Percentiles rank a stretch among this genome's conserved stretches.
Conservation (phyloP, 148 eudicot genomes). For the Pharnaceum exiguum region DNA sequence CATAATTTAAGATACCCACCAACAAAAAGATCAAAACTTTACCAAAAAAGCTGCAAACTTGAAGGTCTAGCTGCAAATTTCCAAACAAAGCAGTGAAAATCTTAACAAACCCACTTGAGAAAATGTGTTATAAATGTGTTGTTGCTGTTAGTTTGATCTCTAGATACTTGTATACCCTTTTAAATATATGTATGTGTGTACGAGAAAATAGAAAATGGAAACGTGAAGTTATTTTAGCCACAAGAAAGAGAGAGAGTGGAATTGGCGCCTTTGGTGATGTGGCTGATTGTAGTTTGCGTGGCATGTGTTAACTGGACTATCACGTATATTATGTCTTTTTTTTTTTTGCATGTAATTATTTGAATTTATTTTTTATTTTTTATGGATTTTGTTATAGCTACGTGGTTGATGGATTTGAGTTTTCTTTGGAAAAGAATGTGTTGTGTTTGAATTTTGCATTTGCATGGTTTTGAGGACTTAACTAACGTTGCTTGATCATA, state of each 20-base stretch:
- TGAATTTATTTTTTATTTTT: no score
- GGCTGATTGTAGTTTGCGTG: constrained; percentile 10
- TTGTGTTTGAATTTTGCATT: not conserved
- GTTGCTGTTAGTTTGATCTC: not conserved
- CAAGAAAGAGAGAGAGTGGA: constrained; percentile 16
- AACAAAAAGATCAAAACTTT: not conserved
- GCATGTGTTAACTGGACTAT: constrained; percentile 8
- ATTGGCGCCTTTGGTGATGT: not conserved
- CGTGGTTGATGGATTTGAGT: not conserved
- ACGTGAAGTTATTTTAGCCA: constrained; percentile 18
- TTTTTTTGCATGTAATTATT: not conserved
- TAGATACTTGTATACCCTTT: no score
- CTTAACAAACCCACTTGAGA: constrained; percentile 11
- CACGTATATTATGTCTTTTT: constrained; percentile 12
- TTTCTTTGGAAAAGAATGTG: not conserved
- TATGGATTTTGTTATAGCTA: constrained; percentile 1
- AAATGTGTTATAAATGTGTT: constrained; percentile 16
- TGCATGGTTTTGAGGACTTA: constrained; percentile 3
- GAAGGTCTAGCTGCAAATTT: not conserved
- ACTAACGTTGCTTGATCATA: constrained; percentile 14
- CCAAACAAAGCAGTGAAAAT: not conserved
- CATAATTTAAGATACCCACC: constrained; percentile 20
- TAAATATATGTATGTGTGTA: not conserved
- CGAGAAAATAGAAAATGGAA: not conserved
- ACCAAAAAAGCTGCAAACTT: constrained; percentile 10